Conservation (phyloP, 1,284 basidiomycete species). For the Papiliotrema fonsecae region DNA sequence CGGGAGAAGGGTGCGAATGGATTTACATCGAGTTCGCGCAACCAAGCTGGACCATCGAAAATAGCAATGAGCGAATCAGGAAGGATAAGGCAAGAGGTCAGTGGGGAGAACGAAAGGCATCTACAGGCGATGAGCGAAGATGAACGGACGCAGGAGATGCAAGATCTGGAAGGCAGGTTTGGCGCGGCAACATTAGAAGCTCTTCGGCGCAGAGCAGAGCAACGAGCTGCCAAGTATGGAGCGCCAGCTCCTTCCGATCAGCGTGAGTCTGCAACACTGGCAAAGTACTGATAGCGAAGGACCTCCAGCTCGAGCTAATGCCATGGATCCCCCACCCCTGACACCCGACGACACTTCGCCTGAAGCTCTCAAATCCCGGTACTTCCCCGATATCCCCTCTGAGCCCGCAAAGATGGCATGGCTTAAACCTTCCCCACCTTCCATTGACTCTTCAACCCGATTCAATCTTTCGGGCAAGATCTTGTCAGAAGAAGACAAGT, state of each 20-base stretch:
- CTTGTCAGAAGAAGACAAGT: constrained; percentile 52
- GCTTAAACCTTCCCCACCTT: constrained; percentile 53
- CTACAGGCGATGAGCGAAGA: constrained; percentile 58
- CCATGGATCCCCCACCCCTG: not conserved
- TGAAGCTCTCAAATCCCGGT: constrained; percentile 74
- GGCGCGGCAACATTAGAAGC: constrained; percentile 60
- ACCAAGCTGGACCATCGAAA: constrained; percentile 1
- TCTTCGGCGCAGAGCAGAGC: constrained; percentile 54
- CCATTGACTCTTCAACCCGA: constrained; percentile 43
- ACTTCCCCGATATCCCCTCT: constrained; percentile 65
- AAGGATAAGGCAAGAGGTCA: constrained; percentile 14
- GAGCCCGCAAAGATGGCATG: constrained; percentile 71
- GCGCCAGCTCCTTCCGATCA: not conserved
- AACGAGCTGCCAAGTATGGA: constrained; percentile 47
- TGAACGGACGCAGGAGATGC: constrained; percentile 57
- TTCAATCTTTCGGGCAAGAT: constrained; percentile 70
- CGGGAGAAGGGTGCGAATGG: constrained; percentile 37
- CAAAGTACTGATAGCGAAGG: too few species aligned
- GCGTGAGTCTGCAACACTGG: not conserved
- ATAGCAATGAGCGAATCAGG: constrained; percentile 8
- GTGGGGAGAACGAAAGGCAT: constrained; percentile 44
- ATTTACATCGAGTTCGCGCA: too few species aligned
- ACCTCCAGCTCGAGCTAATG: too few species aligned
- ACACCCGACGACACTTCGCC: constrained; percentile 67
- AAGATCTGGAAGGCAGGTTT: constrained; percentile 63